phyloP scores from a whole-genome alignment of 2,329 filamentous ascomycete genomes.

The Clathrospora elynae region DNA sequence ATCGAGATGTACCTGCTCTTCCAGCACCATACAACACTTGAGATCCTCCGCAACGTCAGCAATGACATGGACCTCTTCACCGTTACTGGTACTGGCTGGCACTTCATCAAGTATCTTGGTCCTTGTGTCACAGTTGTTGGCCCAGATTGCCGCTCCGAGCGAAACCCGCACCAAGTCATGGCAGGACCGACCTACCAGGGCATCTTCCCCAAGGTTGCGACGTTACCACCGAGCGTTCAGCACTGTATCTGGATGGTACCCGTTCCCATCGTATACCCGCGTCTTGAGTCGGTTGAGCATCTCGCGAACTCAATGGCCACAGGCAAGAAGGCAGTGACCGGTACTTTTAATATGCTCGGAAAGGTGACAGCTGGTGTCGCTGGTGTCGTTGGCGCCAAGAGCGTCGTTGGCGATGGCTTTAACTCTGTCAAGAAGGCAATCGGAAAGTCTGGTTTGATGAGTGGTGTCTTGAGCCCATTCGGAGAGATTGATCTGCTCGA shows the following conservation, averaged over 20 bases:
- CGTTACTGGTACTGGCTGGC: conserved; percentile 96
- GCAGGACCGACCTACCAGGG: conserved; percentile 97
- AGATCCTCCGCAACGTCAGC: conserved; percentile 86
- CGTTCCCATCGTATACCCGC: conserved; percentile 87
- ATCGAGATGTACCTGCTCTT: conserved; percentile 98
- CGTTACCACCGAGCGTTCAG: conserved; percentile 88
- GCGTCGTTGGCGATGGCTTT: conserved; percentile 90
- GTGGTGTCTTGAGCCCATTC: conserved; percentile 91
- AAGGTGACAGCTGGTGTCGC: conserved; percentile 95
- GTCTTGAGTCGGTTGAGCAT: conserved; percentile 88
- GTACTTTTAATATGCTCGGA: conserved; percentile 92
- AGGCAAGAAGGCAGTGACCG: conserved; percentile 95
- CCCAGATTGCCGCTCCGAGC: conserved; percentile 87
- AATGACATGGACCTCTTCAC: conserved; percentile 94
- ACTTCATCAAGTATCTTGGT: conserved; percentile 95
- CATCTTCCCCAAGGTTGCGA: conserved; percentile 92
- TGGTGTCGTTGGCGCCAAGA: conserved; percentile 92
- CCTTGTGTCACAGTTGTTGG: conserved; percentile 89
- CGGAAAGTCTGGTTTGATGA: conserved; percentile 94
- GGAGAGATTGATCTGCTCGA: conserved; percentile 94
- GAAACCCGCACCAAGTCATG: conserved; percentile 88
- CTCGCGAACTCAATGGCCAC: conserved; percentile 89
- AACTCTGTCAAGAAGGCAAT: conserved; percentile 95
- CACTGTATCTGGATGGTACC: conserved; percentile 97
- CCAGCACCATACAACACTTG: conserved; percentile 95